These are phyloP conservation scores for Hymenoscyphus infarciens DNA, from an alignment of 2,329 filamentous ascomycete genomes.

Conservation along the genomic window DNA sequence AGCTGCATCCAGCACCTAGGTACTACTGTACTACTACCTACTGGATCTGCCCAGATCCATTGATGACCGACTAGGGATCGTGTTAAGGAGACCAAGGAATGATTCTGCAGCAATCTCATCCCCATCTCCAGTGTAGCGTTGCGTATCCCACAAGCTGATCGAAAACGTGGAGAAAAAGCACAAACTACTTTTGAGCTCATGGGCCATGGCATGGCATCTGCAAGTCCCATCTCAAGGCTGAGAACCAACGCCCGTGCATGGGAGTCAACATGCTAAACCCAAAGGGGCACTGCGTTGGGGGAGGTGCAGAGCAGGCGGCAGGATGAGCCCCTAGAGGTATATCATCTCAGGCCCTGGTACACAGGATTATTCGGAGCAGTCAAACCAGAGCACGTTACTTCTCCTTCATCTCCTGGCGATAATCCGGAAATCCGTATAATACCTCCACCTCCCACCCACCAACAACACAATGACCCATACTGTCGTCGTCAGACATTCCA, in stretches of 20 bases:
- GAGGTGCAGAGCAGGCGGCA: not conserved
- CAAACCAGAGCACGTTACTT: conserved; percentile 12
- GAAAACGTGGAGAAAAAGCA: not conserved
- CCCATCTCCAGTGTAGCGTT: not conserved
- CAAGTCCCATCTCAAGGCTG: conserved; percentile 25
- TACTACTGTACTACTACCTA: not conserved
- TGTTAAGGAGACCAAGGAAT: not conserved
- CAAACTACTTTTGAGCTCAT: not conserved
- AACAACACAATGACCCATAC: conserved; percentile 25
- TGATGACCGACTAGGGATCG: not conserved
- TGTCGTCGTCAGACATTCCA: conserved; percentile 23
- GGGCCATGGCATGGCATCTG: not conserved
- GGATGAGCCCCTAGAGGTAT: conserved; percentile 16
- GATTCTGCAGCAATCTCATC: not conserved
- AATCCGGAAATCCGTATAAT: conserved; percentile 16
- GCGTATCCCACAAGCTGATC: not conserved
- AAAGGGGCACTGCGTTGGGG: conserved; percentile 10
- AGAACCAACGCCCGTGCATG: conserved; percentile 17
- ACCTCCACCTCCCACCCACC: conserved; percentile 9
- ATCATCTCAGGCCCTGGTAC: not conserved
- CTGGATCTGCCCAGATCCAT: not conserved
- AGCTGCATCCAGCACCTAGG: not conserved
- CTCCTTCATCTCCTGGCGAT: conserved; percentile 1
- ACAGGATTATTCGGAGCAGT: conserved; percentile 4
- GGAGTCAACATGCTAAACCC: conserved; percentile 4